Percentiles rank a stretch among this genome's conserved stretches.
Evolutionary conservation across 768 basidiomycete genomes (phyloP).

Genomic region (Paxillus rubicundulus): DNA sequence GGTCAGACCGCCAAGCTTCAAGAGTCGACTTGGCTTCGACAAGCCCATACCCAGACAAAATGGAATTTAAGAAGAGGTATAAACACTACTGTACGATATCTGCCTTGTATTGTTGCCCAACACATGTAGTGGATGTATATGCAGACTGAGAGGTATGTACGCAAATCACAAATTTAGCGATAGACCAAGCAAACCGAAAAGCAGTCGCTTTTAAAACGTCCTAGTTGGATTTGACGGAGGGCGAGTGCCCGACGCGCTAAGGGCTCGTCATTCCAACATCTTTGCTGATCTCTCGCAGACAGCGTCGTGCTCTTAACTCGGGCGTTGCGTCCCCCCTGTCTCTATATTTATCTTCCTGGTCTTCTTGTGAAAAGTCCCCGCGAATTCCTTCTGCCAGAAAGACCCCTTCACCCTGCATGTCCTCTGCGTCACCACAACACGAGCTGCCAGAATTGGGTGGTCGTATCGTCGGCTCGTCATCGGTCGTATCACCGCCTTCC

Average conservation of each 20-base stretch:
- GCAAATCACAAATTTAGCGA: conserved; percentile 8
- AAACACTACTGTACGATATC: conserved; percentile 28
- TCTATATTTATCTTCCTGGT: conserved; percentile 22
- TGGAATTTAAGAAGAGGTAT: conserved; percentile 23
- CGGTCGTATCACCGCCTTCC: conserved; percentile 60
- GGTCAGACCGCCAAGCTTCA: no score
- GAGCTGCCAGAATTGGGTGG: conserved; percentile 43
- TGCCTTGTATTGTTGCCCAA: conserved; percentile 13
- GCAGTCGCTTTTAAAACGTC: background rate
- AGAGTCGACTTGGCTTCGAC: background rate
- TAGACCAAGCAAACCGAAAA: conserved; percentile 12
- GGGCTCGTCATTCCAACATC: conserved; percentile 33
- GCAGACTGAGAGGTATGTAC: conserved; percentile 24
- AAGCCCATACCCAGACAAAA: no score
- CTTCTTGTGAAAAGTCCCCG: conserved; percentile 4
- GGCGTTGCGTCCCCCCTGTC: conserved; percentile 33
- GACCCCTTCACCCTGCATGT: conserved; percentile 30
- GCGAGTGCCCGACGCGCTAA: conserved; percentile 8
- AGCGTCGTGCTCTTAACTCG: conserved; percentile 30
- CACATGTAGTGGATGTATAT: conserved; percentile 7
- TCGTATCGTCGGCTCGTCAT: conserved; percentile 82
- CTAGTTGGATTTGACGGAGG: background rate
- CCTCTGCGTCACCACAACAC: conserved; percentile 38
- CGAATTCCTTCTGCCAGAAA: conserved; percentile 18
- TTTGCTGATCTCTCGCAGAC: conserved; percentile 29